Evolutionary conservation across 768 basidiomycete species (phyloP), one percentile per base, ranked within the genome.

Genomic region (Russula dissimulans): DNA sequence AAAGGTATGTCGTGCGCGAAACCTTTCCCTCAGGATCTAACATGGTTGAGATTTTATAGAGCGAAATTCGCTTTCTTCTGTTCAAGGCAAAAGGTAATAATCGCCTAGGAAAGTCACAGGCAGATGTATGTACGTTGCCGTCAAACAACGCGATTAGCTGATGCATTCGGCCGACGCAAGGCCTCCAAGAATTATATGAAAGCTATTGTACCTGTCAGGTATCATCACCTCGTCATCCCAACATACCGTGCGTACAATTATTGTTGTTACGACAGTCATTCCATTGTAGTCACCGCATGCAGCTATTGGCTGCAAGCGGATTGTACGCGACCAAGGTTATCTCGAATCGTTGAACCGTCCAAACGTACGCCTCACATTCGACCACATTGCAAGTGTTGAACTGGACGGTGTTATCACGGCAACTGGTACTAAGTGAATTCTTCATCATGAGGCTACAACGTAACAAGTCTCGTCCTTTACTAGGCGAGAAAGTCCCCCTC

Each of bases 281-380:
- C 8, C 4, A 3, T 26, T 7, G 36, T 46, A 39, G 43, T 43
- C 17, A n/a, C 5, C 14, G 9, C 41, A 18, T 52, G 3, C 43
- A 82, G 81, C 77, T 44, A 74, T 78, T 18, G 84, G 84, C 32
- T 86, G 83, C 69, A 85, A 81, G 70, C 77, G 85, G 43, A 77
- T 85, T 29, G 78, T 86, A 18, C 75, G 79, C 60, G 81, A 87
- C 66, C 79, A 80, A 4, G 77, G 77, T 31, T 85, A 84, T 67
- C 76, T 86, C 15, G 67, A 76, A 11, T 73, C 75, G 22, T 69
- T 86, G 54, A 71, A 79, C 53, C 73, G 72, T 50, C 73, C 79
- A 1, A 85, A 86, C 67, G 78, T 85, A 39, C 70, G 71, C 41
- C 63, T 85, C 39, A 69, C 67, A 31, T 83, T 61, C 78, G 78